Evolutionary conservation across 169 alveolate genomes (phyloP).

Genomic region (Hepatocystis sp.): DNA sequence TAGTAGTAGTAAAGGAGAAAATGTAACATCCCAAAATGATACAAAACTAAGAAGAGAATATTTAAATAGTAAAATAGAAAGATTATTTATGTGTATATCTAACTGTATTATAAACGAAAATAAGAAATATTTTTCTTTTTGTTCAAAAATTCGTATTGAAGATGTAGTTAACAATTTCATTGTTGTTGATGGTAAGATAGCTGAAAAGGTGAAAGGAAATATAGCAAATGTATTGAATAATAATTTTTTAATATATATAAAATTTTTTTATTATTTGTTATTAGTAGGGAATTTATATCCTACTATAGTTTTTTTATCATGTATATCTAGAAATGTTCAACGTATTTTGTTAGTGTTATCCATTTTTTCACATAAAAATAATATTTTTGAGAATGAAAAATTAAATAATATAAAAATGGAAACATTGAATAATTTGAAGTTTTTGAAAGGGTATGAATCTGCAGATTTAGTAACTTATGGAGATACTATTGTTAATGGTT

Average conservation of each 20-base stretch:
- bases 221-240: constrained; percentile 41
- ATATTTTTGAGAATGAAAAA: constrained; percentile 36
- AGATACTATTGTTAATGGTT: constrained; percentile 16
- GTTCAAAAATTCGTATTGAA: constrained; percentile 45
- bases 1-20: constrained; percentile 7
- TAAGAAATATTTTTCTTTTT: constrained; percentile 33
- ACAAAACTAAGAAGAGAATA: constrained; percentile 59
- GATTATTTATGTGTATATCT: constrained; percentile 56
- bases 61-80: constrained; percentile 61
- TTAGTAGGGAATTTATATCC: constrained; percentile 69
- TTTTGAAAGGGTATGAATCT: too few species aligned
- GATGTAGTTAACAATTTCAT: constrained; percentile 73
- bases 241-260: constrained; percentile 64
- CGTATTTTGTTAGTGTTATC: constrained; percentile 55
- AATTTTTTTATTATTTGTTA: constrained; percentile 69
- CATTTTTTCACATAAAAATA: constrained; percentile 58
- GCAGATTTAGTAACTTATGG: constrained; percentile 42
- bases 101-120: constrained; percentile 59
- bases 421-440: constrained; percentile 35
- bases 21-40: constrained; percentile 46
- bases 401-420: constrained; percentile 71
- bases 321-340: constrained; percentile 62
- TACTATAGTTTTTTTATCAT: constrained; percentile 58
- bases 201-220: constrained; percentile 50
- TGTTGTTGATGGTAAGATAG: constrained; percentile 49